Evolutionary conservation across 2,329 filamentous ascomycete genomes (phyloP), one percentile per base, ranked within the genome.

Genomic region (Domatiomyces catenatus): DNA sequence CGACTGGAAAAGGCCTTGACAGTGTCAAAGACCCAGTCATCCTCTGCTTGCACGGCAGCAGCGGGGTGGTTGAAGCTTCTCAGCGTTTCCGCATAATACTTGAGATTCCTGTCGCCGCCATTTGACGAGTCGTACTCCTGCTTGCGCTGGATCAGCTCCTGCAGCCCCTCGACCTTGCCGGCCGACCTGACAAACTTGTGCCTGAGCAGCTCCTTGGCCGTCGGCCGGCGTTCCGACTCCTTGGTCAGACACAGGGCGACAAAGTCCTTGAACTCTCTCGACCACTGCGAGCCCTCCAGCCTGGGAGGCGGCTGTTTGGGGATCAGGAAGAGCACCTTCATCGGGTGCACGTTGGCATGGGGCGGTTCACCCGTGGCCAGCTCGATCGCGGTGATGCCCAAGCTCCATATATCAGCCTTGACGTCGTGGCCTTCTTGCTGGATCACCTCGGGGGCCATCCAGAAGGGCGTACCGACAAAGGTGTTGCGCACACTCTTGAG

Each of bases 401-500:
- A 69, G 0, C 86, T 93, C 88, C 88, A 94, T 52, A 94, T 88
- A 62, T 94, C 88, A 5, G 88, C 88, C 67, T 92, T 92, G 71
- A 86, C 92, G 65, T 90, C 87, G 58, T 83, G 82, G 43, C 79
- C 79, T 56, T 86, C 80, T 67, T 94, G 87, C 65, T 93, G 83
- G 58, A 94, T 94, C 36, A 94, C 88, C 64, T 94, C 88, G 1
- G 88, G 88, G 0, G 88, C 88, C 88, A 94, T 94, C 88, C 88
- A 94, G 64, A 93, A 94, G 0, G 92, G 92, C 0, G 90, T 96
- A 18, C 92, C 92, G 18, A 98, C 92, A 62, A 98, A 96, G 0
- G 92, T 98, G 67, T 96, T 90, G 50, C 92, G 81, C 66, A 95
- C 88, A 2, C 90, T 95, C 69, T 95, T 95, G 70, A 96, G 94